Conservation (phyloP, 441 rosid species). For the Brassica hybrid region DNA sequence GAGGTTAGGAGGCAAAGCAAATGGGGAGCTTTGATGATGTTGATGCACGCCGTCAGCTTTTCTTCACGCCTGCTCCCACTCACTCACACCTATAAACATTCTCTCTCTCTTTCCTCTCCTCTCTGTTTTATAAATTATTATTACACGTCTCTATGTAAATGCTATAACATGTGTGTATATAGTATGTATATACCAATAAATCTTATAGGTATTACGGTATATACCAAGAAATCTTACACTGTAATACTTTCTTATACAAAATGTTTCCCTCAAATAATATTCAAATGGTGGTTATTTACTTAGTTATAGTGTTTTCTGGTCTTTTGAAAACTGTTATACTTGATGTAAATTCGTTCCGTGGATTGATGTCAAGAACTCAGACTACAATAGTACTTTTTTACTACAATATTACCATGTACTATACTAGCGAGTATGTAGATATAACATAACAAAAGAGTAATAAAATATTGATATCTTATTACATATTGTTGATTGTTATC, state of each 20-base stretch:
- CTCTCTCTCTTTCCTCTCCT: constrained; percentile 3
- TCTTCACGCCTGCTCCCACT: constrained; percentile 52
- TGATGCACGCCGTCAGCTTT: constrained; percentile 96
- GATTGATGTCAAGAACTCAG: neutral
- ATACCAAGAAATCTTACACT: neutral
- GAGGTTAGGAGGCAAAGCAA: constrained; percentile 72
- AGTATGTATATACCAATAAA: neutral
- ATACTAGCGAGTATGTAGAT: neutral
- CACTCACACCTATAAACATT: constrained; percentile 48
- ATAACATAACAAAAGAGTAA: neutral
- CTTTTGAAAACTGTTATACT: neutral
- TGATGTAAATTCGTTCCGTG: neutral
- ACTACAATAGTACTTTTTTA: neutral
- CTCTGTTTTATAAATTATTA: neutral
- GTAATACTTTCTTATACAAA: neutral
- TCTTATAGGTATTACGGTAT: neutral
- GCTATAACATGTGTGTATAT: neutral
- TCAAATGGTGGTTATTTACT: neutral
- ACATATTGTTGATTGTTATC: neutral
- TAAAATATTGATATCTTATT: neutral
- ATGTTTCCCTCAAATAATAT: neutral
- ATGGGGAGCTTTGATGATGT: constrained; percentile 67
- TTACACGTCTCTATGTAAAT: constrained; percentile 36
- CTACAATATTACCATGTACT: too few species aligned
- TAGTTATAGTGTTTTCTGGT: neutral